Evolutionary conservation across 306 rosid species (phyloP).

Genomic region (Acmispon strigosus): DNA sequence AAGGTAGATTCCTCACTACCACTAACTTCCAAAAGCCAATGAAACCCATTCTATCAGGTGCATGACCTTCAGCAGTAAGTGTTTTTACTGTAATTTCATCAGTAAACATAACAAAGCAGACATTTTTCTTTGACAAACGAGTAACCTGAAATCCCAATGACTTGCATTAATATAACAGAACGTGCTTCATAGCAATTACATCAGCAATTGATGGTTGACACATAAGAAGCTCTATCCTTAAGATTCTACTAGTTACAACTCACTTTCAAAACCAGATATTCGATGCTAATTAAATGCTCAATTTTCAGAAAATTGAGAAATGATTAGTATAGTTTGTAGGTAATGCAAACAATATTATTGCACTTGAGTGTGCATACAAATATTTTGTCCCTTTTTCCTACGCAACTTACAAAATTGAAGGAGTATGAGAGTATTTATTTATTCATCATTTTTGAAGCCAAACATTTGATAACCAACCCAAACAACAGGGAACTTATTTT

Average conservation of each 20-base stretch:
- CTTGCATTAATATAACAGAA: slow-evolving; percentile 10
- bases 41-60: slow-evolving; percentile 75
- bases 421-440: not conserved
- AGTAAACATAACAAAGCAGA: slow-evolving; percentile 86
- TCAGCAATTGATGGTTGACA: not conserved
- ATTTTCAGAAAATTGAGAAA: slow-evolving; percentile 2
- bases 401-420: not conserved
- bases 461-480: not conserved
- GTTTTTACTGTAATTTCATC: slow-evolving; percentile 68
- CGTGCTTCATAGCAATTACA: not conserved
- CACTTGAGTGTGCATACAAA: not conserved
- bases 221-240: not conserved
- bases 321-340: not conserved
- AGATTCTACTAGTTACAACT: not conserved
- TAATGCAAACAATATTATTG: not conserved
- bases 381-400: not conserved
- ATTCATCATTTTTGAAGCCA: not conserved
- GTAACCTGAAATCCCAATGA: slow-evolving; percentile 61
- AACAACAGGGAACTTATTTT: not conserved
- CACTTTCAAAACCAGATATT: slow-evolving; percentile 1
- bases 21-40: slow-evolving; percentile 94
- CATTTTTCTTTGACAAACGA: slow-evolving; percentile 83
- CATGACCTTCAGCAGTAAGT: slow-evolving; percentile 73
- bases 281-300: not conserved
- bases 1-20: slow-evolving; percentile 79